A percentile compares a stretch with the other conserved stretches of the same genome.
These are phyloP conservation scores for Pouteria glomerata DNA, from an alignment of 148 eudicot species.

Conservation along the genomic window DNA sequence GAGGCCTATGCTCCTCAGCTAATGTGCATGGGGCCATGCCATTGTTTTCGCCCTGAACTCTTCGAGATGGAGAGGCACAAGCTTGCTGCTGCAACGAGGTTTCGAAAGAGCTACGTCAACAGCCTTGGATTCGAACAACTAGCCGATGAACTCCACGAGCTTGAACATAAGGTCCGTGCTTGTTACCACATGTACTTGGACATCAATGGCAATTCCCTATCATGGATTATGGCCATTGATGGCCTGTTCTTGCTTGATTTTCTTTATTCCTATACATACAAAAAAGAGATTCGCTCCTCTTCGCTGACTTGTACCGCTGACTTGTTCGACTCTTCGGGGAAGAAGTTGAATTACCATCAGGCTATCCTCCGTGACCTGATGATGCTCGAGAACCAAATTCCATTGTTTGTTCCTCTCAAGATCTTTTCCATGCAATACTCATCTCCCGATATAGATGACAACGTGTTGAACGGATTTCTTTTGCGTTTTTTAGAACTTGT, in stretches of 20 bases:
- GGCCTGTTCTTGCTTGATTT: constrained; percentile 31
- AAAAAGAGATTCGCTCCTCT: not conserved
- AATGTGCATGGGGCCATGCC: constrained; percentile 43
- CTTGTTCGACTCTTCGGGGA: constrained; percentile 9
- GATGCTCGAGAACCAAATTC: constrained; percentile 17
- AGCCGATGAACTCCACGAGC: constrained; percentile 8
- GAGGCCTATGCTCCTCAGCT: constrained; percentile 37
- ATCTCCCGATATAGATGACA: not conserved
- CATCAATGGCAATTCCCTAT: constrained; percentile 20
- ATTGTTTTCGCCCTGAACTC: constrained; percentile 32
- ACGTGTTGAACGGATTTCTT: not conserved
- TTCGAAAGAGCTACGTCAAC: not conserved
- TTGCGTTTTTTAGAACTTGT: not conserved
- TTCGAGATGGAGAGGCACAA: constrained; percentile 45
- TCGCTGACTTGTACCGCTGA: not conserved
- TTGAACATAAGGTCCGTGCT: constrained; percentile 19
- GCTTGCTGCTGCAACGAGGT: constrained; percentile 20
- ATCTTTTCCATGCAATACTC: not conserved
- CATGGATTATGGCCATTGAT: constrained; percentile 42
- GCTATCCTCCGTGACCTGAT: constrained; percentile 1
- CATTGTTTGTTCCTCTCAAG: not conserved
- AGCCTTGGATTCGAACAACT: constrained; percentile 9
- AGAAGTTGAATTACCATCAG: not conserved
- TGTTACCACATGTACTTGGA: constrained; percentile 28
- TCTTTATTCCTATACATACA: constrained; percentile 11